Evolutionary conservation across 345 rosid species (phyloP), one percentile per base, ranked within the genome.

Genomic region (Hevea brasiliensis): DNA sequence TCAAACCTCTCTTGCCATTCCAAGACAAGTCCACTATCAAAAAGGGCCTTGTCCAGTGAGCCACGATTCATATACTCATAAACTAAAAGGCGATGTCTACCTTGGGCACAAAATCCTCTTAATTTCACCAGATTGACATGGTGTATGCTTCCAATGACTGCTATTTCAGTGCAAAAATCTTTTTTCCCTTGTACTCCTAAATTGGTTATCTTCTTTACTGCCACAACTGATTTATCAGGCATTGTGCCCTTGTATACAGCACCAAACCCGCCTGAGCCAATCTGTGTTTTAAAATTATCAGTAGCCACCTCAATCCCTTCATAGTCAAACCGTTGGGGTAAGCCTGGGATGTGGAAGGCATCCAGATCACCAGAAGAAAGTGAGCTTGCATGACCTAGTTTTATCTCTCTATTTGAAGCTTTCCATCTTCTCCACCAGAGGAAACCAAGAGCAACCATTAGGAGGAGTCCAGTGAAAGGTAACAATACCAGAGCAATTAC

Each of bases 291-390:
- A 32, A 76, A 76, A 58, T 76, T 72, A 17, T 71, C 75, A 20
- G 80, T 76, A 24, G 80, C 80, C 41, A 71, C 7, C 42, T 37
- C 72, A 0, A 76, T 67, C 61, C 71, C 80, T 47, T 66, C 76
- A 8, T 65, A 71, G 32, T 65, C 75, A 56, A 64, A 76, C 32
- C 80, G 61, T 57, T 76, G 71, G 18, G 80, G 80, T 51, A 76
- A 76, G 8, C 80, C 80, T 14, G 92, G 98, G 73, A 93, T 88
- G 84, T 80, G 80, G 81, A 89, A 88, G 51, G 83, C 83, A 23
- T 89, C 96, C 17, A 87, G 81, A 66, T 93, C 98, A 65, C 77
- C 91, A 0, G 95, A 86, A 68, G 85, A 87, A 58, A 67, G 62
- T 1, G 87, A 83, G 60, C 76, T 77, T 0, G 21, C 68, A 42